Base-by-base conservation (phyloP, 768 basidiomycete genomes). In the Clitopilus hobsonii region DNA sequence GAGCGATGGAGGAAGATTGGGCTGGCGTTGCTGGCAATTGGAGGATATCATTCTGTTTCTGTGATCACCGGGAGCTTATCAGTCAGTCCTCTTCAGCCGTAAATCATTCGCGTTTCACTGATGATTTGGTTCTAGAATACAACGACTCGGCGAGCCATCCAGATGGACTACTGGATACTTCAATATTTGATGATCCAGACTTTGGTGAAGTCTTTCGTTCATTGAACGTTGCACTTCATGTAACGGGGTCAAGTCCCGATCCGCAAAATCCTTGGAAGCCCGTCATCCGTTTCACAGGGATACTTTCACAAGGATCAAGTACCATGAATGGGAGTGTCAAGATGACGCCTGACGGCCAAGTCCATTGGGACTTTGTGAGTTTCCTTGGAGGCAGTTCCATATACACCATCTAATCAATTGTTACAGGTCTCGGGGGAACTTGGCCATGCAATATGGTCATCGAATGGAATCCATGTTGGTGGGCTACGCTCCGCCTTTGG, bases 281-380 rank as follows among this genome's bases (percentile, higher is more conserved):
- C 0, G 71, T 72, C 25, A 78, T 89, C 36, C 69, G 79, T 32
- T 82, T 85, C 57, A 64, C 63, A 6, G 86, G 85, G 5, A 74
- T 76, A 54, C 74, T 84, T 61, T 69, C 72, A n/a, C 72, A 75
- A 3, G 63, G 67, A 1, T 67, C 70, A 5, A 77, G 79, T 23
- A 74, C 73, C 2, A 75, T 89, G 65, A 65, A 68, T 5, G 87
- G 88, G 2, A 71, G 64, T 23, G 79, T 87, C 14, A 71, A 74
- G 58, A 73, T 88, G 65, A 82, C 82, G 0, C 71, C 74, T 0
- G 85, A 89, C 53, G 70, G 77, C 51, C 74, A 84, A 47, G 67
- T 87, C 7, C 76, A 79, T 52, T 85, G 84, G 84, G 78, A 81
- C 66, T 85, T 83, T 65, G 87, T 88, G 64, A 62, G 85, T 70